Evolutionary conservation across 176 grass and related monocot genomes (phyloP).

Genomic region (Zoysia pacifica): DNA sequence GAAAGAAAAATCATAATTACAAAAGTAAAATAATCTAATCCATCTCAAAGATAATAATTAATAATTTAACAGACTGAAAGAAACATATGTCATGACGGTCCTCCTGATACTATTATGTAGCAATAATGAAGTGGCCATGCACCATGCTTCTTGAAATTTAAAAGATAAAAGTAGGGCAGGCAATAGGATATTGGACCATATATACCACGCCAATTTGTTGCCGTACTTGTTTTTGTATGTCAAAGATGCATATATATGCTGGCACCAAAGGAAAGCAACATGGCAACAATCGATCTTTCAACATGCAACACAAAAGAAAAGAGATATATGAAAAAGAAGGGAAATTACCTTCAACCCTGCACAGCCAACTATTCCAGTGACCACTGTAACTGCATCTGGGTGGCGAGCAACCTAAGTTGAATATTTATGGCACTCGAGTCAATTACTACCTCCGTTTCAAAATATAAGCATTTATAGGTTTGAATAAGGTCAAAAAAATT

Average conservation of each 20-base stretch:
- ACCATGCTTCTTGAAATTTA: constrained; percentile 39
- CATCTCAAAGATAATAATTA: constrained; percentile 19
- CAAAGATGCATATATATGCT: constrained; percentile 21
- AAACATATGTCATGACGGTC: constrained; percentile 21
- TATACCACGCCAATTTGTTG: constrained; percentile 1
- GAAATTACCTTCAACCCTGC: constrained; percentile 90
- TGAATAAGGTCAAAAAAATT: too few species aligned
- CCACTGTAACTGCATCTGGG: constrained; percentile 85
- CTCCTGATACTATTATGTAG: constrained; percentile 29
- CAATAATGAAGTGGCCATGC: constrained; percentile 22
- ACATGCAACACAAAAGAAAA: constrained; percentile 26
- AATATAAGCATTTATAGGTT: too few species aligned
- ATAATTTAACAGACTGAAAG: constrained; percentile 22
- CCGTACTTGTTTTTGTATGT: neutral
- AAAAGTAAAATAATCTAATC: neutral
- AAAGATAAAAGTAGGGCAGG: constrained; percentile 24
- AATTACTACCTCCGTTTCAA: too few species aligned
- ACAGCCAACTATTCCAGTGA: constrained; percentile 98
- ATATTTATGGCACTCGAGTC: too few species aligned
- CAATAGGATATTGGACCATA: constrained; percentile 29
- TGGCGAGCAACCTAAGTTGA: constrained; percentile 78
- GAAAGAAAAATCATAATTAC: neutral
- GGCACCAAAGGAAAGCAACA: neutral
- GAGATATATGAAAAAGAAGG: constrained; percentile 19
- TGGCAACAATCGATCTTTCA: constrained; percentile 2